These are phyloP conservation scores for Trichoderma hamatum DNA, from an alignment of 2,329 filamentous ascomycete genomes.

Conservation along the genomic window DNA sequence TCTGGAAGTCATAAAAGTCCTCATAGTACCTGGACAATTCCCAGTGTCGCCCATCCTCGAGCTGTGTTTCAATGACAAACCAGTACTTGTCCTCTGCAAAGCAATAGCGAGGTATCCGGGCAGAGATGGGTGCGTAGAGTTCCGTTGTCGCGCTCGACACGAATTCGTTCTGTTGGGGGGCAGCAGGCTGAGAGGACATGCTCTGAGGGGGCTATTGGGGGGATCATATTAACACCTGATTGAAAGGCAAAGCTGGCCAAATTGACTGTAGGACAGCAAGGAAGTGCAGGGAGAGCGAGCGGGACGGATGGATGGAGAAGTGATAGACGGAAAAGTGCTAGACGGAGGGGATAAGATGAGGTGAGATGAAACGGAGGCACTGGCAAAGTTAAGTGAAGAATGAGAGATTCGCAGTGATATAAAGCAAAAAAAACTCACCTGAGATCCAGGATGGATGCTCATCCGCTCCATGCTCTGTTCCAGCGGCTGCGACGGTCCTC, in stretches of 20 bases:
- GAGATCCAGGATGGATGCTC: slow-evolving; percentile 59
- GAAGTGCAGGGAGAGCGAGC: not conserved
- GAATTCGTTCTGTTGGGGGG: slow-evolving; percentile 44
- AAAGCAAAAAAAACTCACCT: slow-evolving; percentile 33
- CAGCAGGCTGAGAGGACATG: slow-evolving; percentile 36
- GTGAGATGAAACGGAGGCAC: not conserved
- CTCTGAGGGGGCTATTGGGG: slow-evolving; percentile 6
- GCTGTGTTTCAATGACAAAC: slow-evolving; percentile 91
- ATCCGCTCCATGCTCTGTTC: slow-evolving; percentile 76
- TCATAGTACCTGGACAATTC: slow-evolving; percentile 94
- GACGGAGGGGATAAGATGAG: not conserved
- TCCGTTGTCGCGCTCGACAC: slow-evolving; percentile 52
- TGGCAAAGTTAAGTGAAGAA: not conserved
- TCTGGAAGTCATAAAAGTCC: slow-evolving; percentile 99
- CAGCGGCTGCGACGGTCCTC: slow-evolving; percentile 53
- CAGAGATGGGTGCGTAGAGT: slow-evolving; percentile 75
- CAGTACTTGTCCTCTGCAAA: slow-evolving; percentile 92
- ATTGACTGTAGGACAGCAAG: too few relatives aligned
- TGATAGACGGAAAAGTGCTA: too few relatives aligned
- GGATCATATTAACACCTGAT: slow-evolving; percentile 7
- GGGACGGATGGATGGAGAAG: not conserved
- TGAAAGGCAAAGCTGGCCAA: not conserved
- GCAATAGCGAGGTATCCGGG: slow-evolving; percentile 88
- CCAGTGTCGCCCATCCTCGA: slow-evolving; percentile 91
- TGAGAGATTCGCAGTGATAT: too few relatives aligned